phyloP scores from a whole-genome alignment of 2,329 filamentous ascomycete genomes.

The Xylaria sp. region DNA sequence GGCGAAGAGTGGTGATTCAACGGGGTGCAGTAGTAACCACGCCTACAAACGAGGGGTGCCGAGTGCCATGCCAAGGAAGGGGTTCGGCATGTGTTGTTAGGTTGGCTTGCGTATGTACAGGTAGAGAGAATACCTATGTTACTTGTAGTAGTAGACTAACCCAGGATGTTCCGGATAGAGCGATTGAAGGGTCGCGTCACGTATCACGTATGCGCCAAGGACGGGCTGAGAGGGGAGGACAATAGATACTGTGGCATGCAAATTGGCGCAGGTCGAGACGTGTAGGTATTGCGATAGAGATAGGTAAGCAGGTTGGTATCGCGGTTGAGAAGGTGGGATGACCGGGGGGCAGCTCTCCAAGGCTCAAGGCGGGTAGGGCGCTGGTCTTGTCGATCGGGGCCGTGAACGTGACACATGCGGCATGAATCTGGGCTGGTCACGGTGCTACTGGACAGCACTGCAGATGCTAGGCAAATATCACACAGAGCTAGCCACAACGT shows the following conservation, averaged over 20 bases:
- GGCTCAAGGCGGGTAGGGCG: background rate
- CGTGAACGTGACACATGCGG: slow-evolving; percentile 6
- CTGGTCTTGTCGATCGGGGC: slow-evolving; percentile 11
- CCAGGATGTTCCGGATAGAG: slow-evolving; percentile 36
- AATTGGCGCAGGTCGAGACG: background rate
- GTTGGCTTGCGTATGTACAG: background rate
- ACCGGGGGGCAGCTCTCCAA: background rate
- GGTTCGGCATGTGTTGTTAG: slow-evolving; percentile 26
- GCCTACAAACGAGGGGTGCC: slow-evolving; percentile 35
- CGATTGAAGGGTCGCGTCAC: slow-evolving; percentile 26
- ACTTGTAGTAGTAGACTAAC: background rate
- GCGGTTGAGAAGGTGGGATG: slow-evolving; percentile 21
- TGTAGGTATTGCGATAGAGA: slow-evolving; percentile 5
- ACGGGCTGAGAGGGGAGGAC: background rate
- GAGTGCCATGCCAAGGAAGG: slow-evolving; percentile 40
- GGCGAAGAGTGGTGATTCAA: slow-evolving; percentile 25
- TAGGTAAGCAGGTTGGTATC: slow-evolving; percentile 9
- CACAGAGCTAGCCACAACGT: slow-evolving; percentile 1
- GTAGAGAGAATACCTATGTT: too few species aligned
- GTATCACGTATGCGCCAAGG: background rate
- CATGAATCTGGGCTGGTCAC: background rate
- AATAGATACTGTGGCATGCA: background rate
- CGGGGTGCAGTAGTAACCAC: background rate
- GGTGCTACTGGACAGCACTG: background rate
- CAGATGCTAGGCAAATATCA: background rate